Evolutionary conservation across 257 asterid species (phyloP), one percentile per base, ranked within the genome.

Genomic region (Leonotis leonurus): DNA sequence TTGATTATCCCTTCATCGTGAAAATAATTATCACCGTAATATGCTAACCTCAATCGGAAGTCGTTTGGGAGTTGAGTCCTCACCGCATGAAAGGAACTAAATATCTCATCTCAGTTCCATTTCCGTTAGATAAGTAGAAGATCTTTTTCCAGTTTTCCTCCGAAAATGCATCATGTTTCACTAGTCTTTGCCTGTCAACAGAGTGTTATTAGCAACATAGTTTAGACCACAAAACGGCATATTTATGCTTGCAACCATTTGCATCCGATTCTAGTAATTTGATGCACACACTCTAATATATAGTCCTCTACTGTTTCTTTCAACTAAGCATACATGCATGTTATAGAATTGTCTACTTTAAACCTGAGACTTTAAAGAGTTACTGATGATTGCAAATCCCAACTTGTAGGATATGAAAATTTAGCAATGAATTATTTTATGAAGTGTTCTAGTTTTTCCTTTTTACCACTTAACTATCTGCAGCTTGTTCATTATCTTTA

Each of bases 121-220:
- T 93, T 70, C 99, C 99, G 75, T 89, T 81, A 24, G 96, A 80
- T 63, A 89, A 80, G 75, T 70, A 89, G 78, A 80, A 93, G 18
- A 93, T 89, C 82, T 93, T 93, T 84, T 89, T 93, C 99, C 99
- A 93, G 83, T 74, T 84, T 45, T 85, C 94, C 66, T 87, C 96
- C 0, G 99, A 35, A 75, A 93, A 93, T n/a, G 92, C 75, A 5
- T 83, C 99, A 1, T 76, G 79, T 16, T 76, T 76, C 70, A 84
- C 90, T 51, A 93, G 75, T 60, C 95, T 78, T 81, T 93, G 96
- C 89, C 99, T 93, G 89, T 73, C 60, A 72, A 39, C 51, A 27
- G 35, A 37, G 59, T 56, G 24, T 29, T 4, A n/a, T 32, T 41
- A 20, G 37, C 46, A 53, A 56, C 27, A 59, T 0, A 8, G n/a